Base-by-base conservation (phyloP, 495 filamentous ascomycete species). In the Pseudomonodictys pantanalensis region DNA sequence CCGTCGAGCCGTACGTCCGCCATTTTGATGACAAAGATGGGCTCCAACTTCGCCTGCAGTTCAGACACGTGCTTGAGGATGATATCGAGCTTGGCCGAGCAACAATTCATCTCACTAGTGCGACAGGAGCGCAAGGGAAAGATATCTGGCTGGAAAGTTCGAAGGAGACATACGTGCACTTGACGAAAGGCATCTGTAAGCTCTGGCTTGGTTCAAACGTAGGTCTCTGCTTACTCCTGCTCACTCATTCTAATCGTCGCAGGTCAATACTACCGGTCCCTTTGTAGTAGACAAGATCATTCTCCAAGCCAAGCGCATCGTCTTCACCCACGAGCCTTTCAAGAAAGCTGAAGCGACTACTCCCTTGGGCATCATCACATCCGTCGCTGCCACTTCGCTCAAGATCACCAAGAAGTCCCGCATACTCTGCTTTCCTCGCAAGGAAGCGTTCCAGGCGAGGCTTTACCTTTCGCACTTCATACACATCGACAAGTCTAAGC, bases 261-360 rank as follows among this genome's bases (percentile, higher is more conserved):
- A 86, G 81, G 75, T 76, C 38, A 84, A 86, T 28, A 82, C 89
- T 10, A 83, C 86, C 50, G 93, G 91, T 7, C 81, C 80, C 52
- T 97, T 90, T 62, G 78, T 85, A 49, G 81, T 91, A 35, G 88
- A 91, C 57, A 83, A 85, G 49, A 75, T 97, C 35, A 77, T 84
- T 30, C 67, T 97, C 43, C 73, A 79, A 33, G 76, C 81, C 30
- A 79, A 78, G 30, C 95, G 92, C 49, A 76, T 97, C 10, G 61
- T 79, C 44, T 85, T 98, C 48, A 70, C 80, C 41, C 81, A 86
- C 58, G 84, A 88, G 35, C 75, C 73, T 8, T 66, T 71, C 51
- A 44, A 43, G 25, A 73, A 75, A 47, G 32, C 66, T 15, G 62
- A 67, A 17, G 35, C 56, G 46, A n/a, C 65, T 46, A 61, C 65